Evolutionary conservation across 768 basidiomycete genomes (phyloP).

Genomic region (Scleroderma citrinum): DNA sequence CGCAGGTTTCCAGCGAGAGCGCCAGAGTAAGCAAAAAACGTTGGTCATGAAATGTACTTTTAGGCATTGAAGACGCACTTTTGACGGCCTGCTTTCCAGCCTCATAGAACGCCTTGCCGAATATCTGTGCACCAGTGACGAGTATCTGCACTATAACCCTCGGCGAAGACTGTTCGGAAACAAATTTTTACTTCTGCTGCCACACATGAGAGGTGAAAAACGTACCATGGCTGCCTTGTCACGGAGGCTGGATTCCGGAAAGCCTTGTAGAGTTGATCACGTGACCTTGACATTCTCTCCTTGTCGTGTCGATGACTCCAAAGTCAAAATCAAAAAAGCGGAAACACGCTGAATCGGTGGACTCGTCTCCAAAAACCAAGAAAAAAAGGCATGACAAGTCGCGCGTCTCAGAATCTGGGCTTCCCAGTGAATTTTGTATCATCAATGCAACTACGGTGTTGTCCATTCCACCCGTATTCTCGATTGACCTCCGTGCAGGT

Average conservation of each 20-base stretch:
- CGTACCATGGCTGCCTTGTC: not conserved
- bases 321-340: slow-evolving; percentile 38
- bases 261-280: not conserved
- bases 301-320: slow-evolving; percentile 1
- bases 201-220: not conserved
- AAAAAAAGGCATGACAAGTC: slow-evolving; percentile 28
- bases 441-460: slow-evolving; percentile 63
- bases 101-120: slow-evolving; percentile 88
- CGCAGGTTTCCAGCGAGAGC: not conserved
- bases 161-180: slow-evolving; percentile 61
- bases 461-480: slow-evolving; percentile 78
- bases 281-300: not conserved
- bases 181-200: not conserved
- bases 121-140: slow-evolving; percentile 67
- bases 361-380: slow-evolving; percentile 29
- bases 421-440: slow-evolving; percentile 49
- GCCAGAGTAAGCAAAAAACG: not conserved
- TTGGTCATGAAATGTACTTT: not conserved
- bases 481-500: slow-evolving; percentile 63
- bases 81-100: slow-evolving; percentile 89
- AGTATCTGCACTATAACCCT: slow-evolving; percentile 75
- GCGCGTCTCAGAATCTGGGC: slow-evolving; percentile 21
- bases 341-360: slow-evolving; percentile 31
- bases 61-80: slow-evolving; percentile 52
- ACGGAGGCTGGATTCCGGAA: too few species aligned